Conservation (phyloP, 1,284 basidiomycete species). For the Tetrapyrgos nigripes region DNA sequence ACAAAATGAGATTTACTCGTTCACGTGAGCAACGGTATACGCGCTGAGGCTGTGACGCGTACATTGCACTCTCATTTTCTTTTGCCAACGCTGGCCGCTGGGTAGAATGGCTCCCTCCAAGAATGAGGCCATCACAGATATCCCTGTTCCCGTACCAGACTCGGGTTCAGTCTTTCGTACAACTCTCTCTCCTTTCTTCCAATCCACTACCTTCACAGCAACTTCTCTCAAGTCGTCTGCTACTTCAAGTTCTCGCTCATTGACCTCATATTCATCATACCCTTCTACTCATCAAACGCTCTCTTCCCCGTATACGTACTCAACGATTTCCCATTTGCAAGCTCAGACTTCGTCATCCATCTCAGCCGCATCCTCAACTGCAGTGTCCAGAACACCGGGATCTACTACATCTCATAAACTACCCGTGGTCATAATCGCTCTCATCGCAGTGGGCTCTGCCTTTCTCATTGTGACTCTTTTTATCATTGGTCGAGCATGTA, state of each 20-base stretch:
- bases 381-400: conserved; percentile 9
- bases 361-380: conserved; percentile 3
- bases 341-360: conserved; percentile 7
- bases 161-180: conserved; percentile 11
- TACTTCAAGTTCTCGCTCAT: conserved; percentile 16
- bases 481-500: conserved; percentile 53
- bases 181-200: background rate
- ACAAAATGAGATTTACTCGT: no score
- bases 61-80: no score
- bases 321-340: conserved; percentile 3
- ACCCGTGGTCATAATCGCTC: conserved; percentile 55
- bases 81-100: background rate
- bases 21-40: no score
- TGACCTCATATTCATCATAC: conserved; percentile 12
- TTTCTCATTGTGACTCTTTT: conserved; percentile 62
- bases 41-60: no score
- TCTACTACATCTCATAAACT: conserved; percentile 30
- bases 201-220: background rate
- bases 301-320: conserved; percentile 25
- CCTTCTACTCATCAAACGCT: conserved; percentile 12
- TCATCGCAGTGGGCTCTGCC: conserved; percentile 61
- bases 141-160: conserved; percentile 21
- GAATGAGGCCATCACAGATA: conserved; percentile 20
- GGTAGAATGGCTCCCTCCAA: conserved; percentile 28
- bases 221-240: conserved; percentile 15